Evolutionary conservation across 176 grass and related monocot genomes (phyloP), one percentile per base, ranked within the genome.

Genomic region (Urochloa ruziziensis): DNA sequence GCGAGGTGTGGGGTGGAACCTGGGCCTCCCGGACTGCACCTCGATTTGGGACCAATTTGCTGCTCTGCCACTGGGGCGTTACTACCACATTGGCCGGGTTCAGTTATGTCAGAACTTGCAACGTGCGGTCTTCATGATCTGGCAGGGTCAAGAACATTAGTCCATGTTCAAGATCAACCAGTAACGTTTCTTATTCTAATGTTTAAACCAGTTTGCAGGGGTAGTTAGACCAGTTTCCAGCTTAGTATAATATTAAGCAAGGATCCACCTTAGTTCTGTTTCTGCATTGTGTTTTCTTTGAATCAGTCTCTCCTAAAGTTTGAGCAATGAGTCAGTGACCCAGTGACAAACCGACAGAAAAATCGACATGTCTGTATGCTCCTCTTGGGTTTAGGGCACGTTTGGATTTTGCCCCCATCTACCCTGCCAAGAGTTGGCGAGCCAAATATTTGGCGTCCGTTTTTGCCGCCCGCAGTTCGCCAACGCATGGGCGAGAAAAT

Each of bases 111-210:
- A 68, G 72, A 51, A 82, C 54, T 46, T 81, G 62, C 43, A 75
- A 75, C 52, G 62, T 85, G 63, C 62, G 62, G 76, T 53, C 40
- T 68, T 68, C 40, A 70, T 74, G 25, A 39, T 51, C 28, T 28
- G 25, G 56, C n/a, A 65, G 44, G 37, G 81, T 80, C 82, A 84
- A 89, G 76, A 84, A 80, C 74, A 71, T 44, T 57, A 74, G 82
- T 85, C 81, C 76, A 68, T 65, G 81, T 74, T 86, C 67, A 12
- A 10, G 24, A 52, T 73, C 76, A 70, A 42, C 25, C 17, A 44
- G 77, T 25, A 5, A 53, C 32, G 40, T 24, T 19, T 42, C 21
- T 47, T 70, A 25, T 68, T n/a, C 17, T 40, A 9, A 13, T 14
- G 10, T 39, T 65, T 52, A 1, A 52, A 37, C 24, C 49, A 42